Evolutionary conservation across 2,329 filamentous ascomycete species (phyloP), one percentile per base, ranked within the genome.

Genomic region (Rutstroemia sydowiana): DNA sequence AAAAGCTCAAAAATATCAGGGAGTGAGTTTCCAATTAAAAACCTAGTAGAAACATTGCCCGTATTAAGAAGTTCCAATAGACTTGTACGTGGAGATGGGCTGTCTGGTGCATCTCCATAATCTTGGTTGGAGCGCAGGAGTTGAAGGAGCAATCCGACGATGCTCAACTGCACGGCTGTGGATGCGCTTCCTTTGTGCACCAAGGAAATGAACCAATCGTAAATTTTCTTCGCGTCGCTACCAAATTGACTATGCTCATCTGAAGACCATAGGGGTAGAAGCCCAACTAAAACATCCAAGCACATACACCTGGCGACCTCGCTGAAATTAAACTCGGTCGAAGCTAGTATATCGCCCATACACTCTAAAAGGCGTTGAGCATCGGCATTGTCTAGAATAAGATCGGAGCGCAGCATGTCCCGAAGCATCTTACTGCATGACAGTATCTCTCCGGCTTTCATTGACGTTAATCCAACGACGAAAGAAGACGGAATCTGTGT

Each of bases 1-100:
- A 87, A 97, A 1, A 87, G 76, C 11, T 82, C 78, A 66, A 98
- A 98, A 23, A 98, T 75, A 5, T 74, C 73, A 0, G 88, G 80
- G 16, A 97, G 72, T 2, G 77, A 76, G 51, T 80, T 73, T 0
- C 86, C 84, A 48, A 95, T 79, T 54, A 78, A 79, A 62, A 87
- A 90, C 62, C 95, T 93, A 43, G 93, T 84, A 10, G 74, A 68
- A 61, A 92, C 79, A 48, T 79, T 74, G 1, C 85, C 82, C 13
- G 77, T 73, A 39, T 77, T 72, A 7, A 97, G 72, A 20, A 97
- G 79, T 10, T 75, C 76, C 51, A 97, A 82, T 3, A 97, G 75
- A 45, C 79, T 87, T 8, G 87, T 88, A 56, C 88, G 71, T 8
- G 81, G 75, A 1, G 82, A 66, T 8, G 57, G 58, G 3, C 60